Base-by-base conservation (phyloP, 352 stramenopile genomes). In the Globisporangium orthogonon region DNA sequence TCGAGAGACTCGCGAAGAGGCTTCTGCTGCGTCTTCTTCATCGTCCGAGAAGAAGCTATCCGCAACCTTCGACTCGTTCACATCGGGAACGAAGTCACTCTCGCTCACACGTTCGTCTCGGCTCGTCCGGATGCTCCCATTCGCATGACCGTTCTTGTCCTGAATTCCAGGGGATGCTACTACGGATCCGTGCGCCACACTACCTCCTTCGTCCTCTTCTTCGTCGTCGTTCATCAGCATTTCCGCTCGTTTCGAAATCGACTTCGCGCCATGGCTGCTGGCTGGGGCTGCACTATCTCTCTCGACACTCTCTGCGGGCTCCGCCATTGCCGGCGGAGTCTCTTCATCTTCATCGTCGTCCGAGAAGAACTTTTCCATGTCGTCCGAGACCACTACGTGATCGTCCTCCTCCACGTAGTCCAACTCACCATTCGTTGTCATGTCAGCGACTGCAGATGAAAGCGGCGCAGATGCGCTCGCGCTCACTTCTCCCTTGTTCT, bases 311-410 rank as follows among this genome's bases (percentile, higher is more conserved):
- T 41, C 35, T 11, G 35, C 10, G 4, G 35, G 67, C 1, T 41
- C 35, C 29, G 67, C 50, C 35, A 52, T 61, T 35, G 44, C 65
- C 46, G 69, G 56, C 0, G 52, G 63, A 39, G 65, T 62, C 10
- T 48, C 56, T 30, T 86, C 62, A 13, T 71, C 66, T 23, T 82
- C 80, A 35, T 23, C 43, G n/a, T 88, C 70, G 39, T 90, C 78
- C 2, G 82, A 91, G 55, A 90, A 92, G 60, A 94, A 94, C 40
- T 74, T 63, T 49, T 92, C 80, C 23, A 94, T 56, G 23, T 94
- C 80, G n/a, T 69, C 78, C 14, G 54, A 48, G 10, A 48, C 14
- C 33, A 44, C 56, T 9, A 49, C 56, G 6, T 37, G 47, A 9
- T 54, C 47, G 30, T 54, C 54, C 7, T 50, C 56, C 47, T 61